Base-by-base conservation (phyloP, 495 filamentous ascomycete genomes). In the Penicillium paradoxum region DNA sequence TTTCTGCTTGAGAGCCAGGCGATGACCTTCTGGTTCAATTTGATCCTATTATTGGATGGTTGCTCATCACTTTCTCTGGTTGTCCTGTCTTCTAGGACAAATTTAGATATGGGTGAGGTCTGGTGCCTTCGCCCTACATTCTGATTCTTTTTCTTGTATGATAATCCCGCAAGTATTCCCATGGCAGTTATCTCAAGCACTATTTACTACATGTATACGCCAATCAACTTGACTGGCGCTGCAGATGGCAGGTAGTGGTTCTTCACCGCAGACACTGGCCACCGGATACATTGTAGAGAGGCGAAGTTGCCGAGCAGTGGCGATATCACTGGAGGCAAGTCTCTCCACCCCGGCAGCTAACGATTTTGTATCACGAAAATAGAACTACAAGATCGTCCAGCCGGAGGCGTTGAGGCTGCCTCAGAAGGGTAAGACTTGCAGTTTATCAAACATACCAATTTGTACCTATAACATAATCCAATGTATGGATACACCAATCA, bases 221-320 rank as follows among this genome's bases (percentile, higher is more conserved):
- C n/a, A n/a, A n/a, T n/a, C n/a, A n/a, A n/a, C n/a, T n/a, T n/a
- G n/a, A n/a, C n/a, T n/a, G n/a, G n/a, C n/a, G n/a, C n/a, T n/a
- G n/a, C n/a, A n/a, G n/a, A n/a, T n/a, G n/a, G n/a, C n/a, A n/a
- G n/a, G n/a, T n/a, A n/a, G n/a, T n/a, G n/a, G n/a, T 43, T 60
- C 41, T 40, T 36, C 21, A 45, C n/a, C 25, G 37, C 27, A 54
- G 18, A 22, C 13, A 9, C 13, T 15, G 14, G 9, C 8, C 29
- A 32, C 29, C 40, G 27, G 30, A 38, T 17, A 15, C 33, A 5
- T 52, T 22, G 52, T 44, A 17, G 37, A 37, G 19, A n/a, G 45
- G 21, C 25, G 25, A 46, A 24, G 57, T 39, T 55, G 45, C 51
- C 57, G 56, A 29, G 17, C 13, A 51, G 60, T 63, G 60, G 58